These are phyloP conservation scores for Gyrodon lividus DNA, from an alignment of 768 basidiomycete species.

Conservation along the genomic window DNA sequence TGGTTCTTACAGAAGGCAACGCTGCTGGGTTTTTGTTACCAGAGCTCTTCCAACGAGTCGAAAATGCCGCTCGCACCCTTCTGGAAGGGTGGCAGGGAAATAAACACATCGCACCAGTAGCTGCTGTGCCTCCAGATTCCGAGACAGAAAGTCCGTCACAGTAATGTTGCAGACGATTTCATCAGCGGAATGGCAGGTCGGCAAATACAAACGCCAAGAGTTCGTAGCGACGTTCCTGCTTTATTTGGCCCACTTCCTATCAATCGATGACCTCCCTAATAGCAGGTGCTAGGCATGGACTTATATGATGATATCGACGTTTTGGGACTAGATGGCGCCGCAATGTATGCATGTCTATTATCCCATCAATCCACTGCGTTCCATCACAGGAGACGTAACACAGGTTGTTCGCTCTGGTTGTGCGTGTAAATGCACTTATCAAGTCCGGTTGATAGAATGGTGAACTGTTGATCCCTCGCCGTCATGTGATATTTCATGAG, in stretches of 20 bases:
- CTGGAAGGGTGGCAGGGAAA: conserved; percentile 23
- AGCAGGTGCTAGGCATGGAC: not conserved
- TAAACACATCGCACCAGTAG: not conserved
- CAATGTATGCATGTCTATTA: too few relatives aligned
- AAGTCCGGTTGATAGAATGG: too few relatives aligned
- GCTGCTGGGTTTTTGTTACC: conserved; percentile 56
- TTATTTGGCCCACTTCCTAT: not conserved
- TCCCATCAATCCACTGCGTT: too few relatives aligned
- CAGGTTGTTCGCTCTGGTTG: too few relatives aligned
- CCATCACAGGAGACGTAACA: too few relatives aligned
- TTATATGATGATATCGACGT: too few relatives aligned
- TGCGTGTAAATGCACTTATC: too few relatives aligned
- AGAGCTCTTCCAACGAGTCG: conserved; percentile 70
- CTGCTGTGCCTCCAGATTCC: not conserved
- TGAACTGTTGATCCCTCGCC: too few relatives aligned
- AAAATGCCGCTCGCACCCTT: conserved; percentile 35
- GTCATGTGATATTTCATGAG: too few relatives aligned
- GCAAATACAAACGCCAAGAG: not conserved
- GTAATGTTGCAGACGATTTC: not conserved
- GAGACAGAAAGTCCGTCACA: not conserved
- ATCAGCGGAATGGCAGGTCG: not conserved
- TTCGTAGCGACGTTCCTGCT: not conserved
- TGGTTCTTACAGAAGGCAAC: conserved; percentile 82
- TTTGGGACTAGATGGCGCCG: too few relatives aligned
- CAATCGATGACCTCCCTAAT: not conserved